phyloP scores from a whole-genome alignment of 2,329 filamentous ascomycete species.

The Myriosclerotinia duriaeana region DNA sequence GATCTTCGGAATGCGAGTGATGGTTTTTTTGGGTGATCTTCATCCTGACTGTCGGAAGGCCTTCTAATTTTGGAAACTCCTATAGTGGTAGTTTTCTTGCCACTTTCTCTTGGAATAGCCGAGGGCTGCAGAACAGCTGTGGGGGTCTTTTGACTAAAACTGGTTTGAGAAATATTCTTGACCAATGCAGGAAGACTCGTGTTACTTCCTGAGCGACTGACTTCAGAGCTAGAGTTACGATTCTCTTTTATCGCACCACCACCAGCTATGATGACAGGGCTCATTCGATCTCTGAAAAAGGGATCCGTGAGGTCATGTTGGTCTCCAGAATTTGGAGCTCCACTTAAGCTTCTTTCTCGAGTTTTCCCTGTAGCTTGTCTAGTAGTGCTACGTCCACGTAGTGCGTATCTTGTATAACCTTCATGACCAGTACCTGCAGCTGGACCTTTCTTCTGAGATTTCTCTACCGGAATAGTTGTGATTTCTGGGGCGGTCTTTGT shows the following conservation, averaged over 20 bases:
- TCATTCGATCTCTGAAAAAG: slow-evolving; percentile 62
- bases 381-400: slow-evolving; percentile 64
- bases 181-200: slow-evolving; percentile 49
- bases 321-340: slow-evolving; percentile 52
- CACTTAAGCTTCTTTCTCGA: slow-evolving; percentile 39
- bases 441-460: slow-evolving; percentile 69
- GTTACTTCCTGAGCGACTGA: slow-evolving; percentile 52
- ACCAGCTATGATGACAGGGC: slow-evolving; percentile 63
- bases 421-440: slow-evolving; percentile 93
- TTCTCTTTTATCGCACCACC: slow-evolving; percentile 62
- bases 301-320: slow-evolving; percentile 52
- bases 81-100: slow-evolving; percentile 28
- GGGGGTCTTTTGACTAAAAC: slow-evolving; percentile 40
- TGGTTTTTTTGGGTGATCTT: slow-evolving; percentile 51
- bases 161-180: slow-evolving; percentile 40
- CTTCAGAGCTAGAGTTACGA: slow-evolving; percentile 53
- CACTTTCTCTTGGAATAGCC: slow-evolving; percentile 46
- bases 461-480: slow-evolving; percentile 54
- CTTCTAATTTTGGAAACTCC: slow-evolving; percentile 31
- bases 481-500: slow-evolving; percentile 61
- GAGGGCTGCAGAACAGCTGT: slow-evolving; percentile 56
- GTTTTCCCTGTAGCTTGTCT: slow-evolving; percentile 50
- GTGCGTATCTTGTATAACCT: slow-evolving; percentile 67
- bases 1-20: slow-evolving; percentile 57
- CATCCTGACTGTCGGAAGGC: slow-evolving; percentile 57